Evolutionary conservation across 108 stramenopile species (phyloP).

Genomic region (Skeletonema marinoi): DNA sequence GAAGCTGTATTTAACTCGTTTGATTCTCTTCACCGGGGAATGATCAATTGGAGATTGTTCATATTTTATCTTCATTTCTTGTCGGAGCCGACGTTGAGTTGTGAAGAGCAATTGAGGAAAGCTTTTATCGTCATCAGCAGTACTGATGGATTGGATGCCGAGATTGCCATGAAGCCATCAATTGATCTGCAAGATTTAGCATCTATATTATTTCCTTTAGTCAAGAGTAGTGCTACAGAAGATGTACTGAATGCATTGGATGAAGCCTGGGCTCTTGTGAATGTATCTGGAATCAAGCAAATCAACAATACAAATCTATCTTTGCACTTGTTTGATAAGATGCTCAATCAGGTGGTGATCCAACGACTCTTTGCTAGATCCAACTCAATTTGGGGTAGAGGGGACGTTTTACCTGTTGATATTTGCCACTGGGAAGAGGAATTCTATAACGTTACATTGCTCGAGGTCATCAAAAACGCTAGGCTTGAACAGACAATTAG

Average conservation of each 20-base stretch:
- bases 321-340: constrained; percentile 20
- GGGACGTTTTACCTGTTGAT: constrained; percentile 8
- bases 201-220: constrained; percentile 27
- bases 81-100: constrained; percentile 19
- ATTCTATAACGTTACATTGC: constrained; percentile 15
- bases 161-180: constrained; percentile 18
- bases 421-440: constrained; percentile 32
- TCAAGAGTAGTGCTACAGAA: constrained; percentile 14
- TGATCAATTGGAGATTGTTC: constrained; percentile 34
- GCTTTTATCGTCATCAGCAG: constrained; percentile 20
- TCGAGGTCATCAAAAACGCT: constrained; percentile 5
- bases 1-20: constrained; percentile 28
- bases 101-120: constrained; percentile 15
- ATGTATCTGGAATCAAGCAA: neutral
- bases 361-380: constrained; percentile 10
- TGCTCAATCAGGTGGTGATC: constrained; percentile 18
- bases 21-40: constrained; percentile 12
- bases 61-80: constrained; percentile 31
- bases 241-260: constrained; percentile 20
- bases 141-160: neutral
- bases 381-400: constrained; percentile 15
- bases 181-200: constrained; percentile 31
- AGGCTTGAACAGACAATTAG: constrained; percentile 9
- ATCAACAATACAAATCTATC: constrained; percentile 18
- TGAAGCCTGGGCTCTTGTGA: constrained; percentile 25